Evolutionary conservation across 164 flowering plant species (phyloP).

Genomic region (Aristolochia fimbriata): DNA sequence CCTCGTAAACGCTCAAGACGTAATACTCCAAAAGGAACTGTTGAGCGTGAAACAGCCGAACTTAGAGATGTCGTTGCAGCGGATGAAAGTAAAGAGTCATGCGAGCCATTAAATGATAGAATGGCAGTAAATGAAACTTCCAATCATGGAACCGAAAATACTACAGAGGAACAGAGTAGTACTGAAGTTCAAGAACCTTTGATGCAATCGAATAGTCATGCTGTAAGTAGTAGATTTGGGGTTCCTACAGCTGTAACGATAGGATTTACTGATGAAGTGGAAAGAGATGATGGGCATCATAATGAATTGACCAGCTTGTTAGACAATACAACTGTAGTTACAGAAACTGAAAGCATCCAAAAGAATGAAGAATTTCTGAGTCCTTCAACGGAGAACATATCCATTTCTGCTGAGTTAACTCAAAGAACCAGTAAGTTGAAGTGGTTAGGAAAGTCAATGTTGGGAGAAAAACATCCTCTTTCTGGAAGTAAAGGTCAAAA

Average conservation of each 20-base stretch:
- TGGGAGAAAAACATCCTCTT: no score
- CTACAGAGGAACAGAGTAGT: neutral
- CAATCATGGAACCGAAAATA: neutral
- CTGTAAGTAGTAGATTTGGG: neutral
- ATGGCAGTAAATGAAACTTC: neutral
- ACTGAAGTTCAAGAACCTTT: neutral
- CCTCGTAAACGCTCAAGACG: slow-evolving; percentile 1
- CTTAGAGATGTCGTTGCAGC: neutral
- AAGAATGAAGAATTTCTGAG: neutral
- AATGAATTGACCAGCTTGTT: no score
- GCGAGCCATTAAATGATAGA: no score
- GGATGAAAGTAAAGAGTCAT: no score
- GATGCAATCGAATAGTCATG: neutral
- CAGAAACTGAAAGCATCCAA: neutral
- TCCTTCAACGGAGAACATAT: no score
- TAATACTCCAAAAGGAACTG: neutral
- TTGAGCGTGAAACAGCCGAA: neutral
- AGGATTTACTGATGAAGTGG: neutral
- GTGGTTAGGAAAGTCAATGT: no score
- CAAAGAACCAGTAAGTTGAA: no score
- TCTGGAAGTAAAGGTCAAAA: no score
- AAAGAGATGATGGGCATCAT: no score
- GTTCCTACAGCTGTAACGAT: neutral
- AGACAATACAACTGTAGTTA: neutral
- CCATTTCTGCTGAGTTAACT: no score